Conservation (phyloP, 805 yeast genomes). For the Yarrowia phangngaensis region DNA sequence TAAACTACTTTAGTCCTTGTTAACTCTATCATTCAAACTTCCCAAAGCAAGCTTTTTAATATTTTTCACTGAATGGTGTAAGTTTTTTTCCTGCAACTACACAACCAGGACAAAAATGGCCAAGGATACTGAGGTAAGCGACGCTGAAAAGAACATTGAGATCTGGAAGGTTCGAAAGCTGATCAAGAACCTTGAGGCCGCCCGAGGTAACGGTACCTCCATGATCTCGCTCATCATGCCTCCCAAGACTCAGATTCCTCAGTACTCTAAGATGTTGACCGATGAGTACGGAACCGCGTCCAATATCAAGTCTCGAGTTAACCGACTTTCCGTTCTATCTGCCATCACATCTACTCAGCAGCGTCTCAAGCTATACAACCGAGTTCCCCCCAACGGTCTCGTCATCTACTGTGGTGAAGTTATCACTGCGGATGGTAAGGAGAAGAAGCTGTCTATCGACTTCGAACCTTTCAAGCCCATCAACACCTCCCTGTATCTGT, state of each 20-base stretch:
- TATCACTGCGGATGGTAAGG: constrained; percentile 93
- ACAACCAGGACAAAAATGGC: constrained; percentile 19
- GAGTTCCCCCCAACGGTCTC: constrained; percentile 90
- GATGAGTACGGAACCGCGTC: constrained; percentile 99
- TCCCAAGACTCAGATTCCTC: constrained; percentile 89
- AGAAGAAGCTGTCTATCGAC: constrained; percentile 92
- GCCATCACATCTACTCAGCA: constrained; percentile 99
- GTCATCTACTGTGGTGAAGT: constrained; percentile 99
- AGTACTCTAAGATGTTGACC: constrained; percentile 83
- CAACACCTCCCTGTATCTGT: constrained; percentile 89
- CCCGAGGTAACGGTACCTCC: constrained; percentile 98
- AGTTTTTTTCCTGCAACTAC: constrained; percentile 23
- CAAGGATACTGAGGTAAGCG: constrained; percentile 38
- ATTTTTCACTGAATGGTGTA: constrained; percentile 25
- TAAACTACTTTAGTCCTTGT: neutral
- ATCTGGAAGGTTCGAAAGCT: constrained; percentile 98
- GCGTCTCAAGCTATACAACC: constrained; percentile 81
- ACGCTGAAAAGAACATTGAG: constrained; percentile 94
- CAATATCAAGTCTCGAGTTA: constrained; percentile 95
- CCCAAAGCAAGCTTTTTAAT: constrained; percentile 14
- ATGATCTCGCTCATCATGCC: constrained; percentile 97
- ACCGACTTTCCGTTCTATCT: constrained; percentile 87
- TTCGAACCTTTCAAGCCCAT: constrained; percentile 99
- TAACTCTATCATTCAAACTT: constrained; percentile 26
- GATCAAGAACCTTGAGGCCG: constrained; percentile 78